phyloP scores from a whole-genome alignment of 106 monocot genomes.

The Hemerocallis citrina region DNA sequence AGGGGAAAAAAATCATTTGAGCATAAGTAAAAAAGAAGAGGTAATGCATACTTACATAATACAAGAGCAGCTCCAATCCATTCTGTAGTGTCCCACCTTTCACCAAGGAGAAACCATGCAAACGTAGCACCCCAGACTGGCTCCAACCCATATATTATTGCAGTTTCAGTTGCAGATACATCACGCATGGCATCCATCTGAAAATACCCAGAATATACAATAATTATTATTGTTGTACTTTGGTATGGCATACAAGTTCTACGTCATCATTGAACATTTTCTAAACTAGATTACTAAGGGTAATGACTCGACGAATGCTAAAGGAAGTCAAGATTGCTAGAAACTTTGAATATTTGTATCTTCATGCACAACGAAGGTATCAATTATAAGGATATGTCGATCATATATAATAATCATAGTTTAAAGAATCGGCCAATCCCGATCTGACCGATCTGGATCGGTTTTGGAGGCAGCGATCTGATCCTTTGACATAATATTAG shows the following conservation, averaged over 20 bases:
- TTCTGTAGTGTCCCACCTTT: constrained; percentile 56
- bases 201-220: not conserved
- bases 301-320: no score
- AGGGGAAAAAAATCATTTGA: no score
- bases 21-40: not conserved
- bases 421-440: no score
- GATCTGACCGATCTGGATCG: no score
- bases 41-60: constrained; percentile 43
- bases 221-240: not conserved
- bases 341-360: no score
- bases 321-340: no score
- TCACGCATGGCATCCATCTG: constrained; percentile 86
- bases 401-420: no score
- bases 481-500: no score
- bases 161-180: constrained; percentile 77
- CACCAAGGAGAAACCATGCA: constrained; percentile 84
- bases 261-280: not conserved
- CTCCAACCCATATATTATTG: constrained; percentile 76
- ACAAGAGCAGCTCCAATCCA: constrained; percentile 80
- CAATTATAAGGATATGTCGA: no score
- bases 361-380: no score
- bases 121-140: constrained; percentile 90
- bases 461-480: no score
- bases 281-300: no score
- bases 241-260: not conserved